Evolutionary conservation across 176 grass and related monocot species (phyloP).

Genomic region (Hordeum vulgare): MorexV3_pseudomolecules_assembly NC_058520.1:547889974-547890473

Average conservation of each 20-base stretch:
- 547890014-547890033: conserved; percentile 77
- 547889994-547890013: conserved; percentile 93
- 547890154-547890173: conserved; percentile 90
- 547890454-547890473: neutral
- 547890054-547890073: neutral
- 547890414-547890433: neutral
- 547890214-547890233: conserved; percentile 2
- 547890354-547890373: conserved; percentile 94
- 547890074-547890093: neutral
- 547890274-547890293: neutral
- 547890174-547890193: conserved; percentile 64
- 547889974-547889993: conserved; percentile 89
- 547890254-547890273: neutral
- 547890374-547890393: conserved; percentile 77
- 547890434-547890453: neutral
- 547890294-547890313: conserved; percentile 63
- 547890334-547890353: conserved; percentile 84
- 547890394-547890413: conserved; percentile 76
- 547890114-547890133: conserved; percentile 88
- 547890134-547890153: conserved; percentile 92
- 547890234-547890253: neutral
- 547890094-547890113: conserved; percentile 58
- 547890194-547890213: conserved; percentile 92
- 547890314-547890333: conserved; percentile 74
- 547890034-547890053: neutral